Percentiles rank a stretch among this genome's conserved stretches.
Evolutionary conservation across 352 stramenopile genomes (phyloP).

Genomic region (Phytophthora sp.): DNA sequence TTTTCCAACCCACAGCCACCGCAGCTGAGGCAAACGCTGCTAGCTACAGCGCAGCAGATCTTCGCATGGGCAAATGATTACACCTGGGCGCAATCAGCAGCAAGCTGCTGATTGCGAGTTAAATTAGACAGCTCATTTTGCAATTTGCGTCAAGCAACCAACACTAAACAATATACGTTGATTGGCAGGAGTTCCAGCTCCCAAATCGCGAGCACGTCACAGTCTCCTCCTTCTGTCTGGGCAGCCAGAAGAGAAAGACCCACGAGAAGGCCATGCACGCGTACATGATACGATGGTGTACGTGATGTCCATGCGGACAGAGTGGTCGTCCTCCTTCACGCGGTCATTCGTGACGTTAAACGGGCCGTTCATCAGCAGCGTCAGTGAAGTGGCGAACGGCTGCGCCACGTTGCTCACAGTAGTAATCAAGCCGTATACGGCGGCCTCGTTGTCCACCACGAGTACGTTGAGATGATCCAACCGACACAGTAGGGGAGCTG

Average conservation of each 20-base stretch:
- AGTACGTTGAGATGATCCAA: constrained; percentile 32
- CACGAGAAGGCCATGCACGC: neutral
- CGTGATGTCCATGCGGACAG: neutral
- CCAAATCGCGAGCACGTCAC: no score
- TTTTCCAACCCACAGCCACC: no score
- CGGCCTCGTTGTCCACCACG: constrained; percentile 27
- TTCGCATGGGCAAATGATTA: no score
- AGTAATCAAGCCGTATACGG: constrained; percentile 26
- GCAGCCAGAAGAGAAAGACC: neutral
- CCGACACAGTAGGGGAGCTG: constrained; percentile 29
- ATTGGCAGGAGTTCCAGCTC: no score
- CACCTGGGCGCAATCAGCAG: no score
- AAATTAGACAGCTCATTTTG: no score
- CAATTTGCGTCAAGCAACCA: no score
- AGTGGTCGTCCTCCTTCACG: neutral
- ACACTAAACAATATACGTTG: no score
- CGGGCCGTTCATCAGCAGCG: neutral
- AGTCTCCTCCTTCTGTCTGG: neutral
- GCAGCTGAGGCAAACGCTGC: no score
- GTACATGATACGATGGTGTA: neutral
- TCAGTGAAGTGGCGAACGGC: constrained; percentile 24
- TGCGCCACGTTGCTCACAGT: constrained; percentile 17
- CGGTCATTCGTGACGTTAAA: neutral
- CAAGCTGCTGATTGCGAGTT: no score
- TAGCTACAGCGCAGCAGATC: no score